phyloP scores from a whole-genome alignment of 2,329 filamentous ascomycete genomes.

The Pseudocercospora cruenta region DNA sequence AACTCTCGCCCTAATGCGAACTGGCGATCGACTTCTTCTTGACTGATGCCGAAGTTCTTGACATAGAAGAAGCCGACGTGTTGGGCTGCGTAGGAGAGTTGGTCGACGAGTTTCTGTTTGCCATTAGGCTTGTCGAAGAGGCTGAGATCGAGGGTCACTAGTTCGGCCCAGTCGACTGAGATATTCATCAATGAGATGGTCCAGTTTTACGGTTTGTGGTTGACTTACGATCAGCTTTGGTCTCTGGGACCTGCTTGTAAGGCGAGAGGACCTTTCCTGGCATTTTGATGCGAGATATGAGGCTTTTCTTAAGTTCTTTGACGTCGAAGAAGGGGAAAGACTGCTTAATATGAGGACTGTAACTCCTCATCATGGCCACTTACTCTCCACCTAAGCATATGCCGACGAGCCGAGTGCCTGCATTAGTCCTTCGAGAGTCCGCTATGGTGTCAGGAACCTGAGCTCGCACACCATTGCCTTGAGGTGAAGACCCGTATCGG shows the following conservation, averaged over 20 bases:
- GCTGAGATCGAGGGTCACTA: conserved; percentile 60
- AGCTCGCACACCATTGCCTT: conserved; percentile 27
- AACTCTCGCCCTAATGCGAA: conserved; percentile 63
- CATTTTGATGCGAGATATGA: conserved; percentile 13
- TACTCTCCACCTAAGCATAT: conserved; percentile 10
- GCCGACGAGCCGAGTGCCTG: conserved; percentile 23
- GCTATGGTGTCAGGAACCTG: conserved; percentile 30
- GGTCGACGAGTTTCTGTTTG: conserved; percentile 56
- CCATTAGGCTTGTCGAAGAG: conserved; percentile 58
- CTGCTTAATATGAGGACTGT: neutral
- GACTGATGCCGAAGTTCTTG: conserved; percentile 62
- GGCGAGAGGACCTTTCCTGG: conserved; percentile 29
- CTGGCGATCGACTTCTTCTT: conserved; percentile 62
- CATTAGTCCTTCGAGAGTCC: conserved; percentile 11
- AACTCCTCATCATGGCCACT: neutral
- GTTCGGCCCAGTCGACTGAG: conserved; percentile 53
- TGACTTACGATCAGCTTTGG: conserved; percentile 34
- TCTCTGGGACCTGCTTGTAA: conserved; percentile 40
- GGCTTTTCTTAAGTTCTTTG: neutral
- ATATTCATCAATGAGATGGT: neutral
- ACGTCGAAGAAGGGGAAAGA: neutral
- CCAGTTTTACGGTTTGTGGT: neutral
- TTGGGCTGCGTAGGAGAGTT: conserved; percentile 53
- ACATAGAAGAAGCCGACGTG: conserved; percentile 65
- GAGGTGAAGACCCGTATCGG: neutral